Conservation (phyloP, 2,329 filamentous ascomycete species). For the Pestalotiopsis sp. region DNA sequence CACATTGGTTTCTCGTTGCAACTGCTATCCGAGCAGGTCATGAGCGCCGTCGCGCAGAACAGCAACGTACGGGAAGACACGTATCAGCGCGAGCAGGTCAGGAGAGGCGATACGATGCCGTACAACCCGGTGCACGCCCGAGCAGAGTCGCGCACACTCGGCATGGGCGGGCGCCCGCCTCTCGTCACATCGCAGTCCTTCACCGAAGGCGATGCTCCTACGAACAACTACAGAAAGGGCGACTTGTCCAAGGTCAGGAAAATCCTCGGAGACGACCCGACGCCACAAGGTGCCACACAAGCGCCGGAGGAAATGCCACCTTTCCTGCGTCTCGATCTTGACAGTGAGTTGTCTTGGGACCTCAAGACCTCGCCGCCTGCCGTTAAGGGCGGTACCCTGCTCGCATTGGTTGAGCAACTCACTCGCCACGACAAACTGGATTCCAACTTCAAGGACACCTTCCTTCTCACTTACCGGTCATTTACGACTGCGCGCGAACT, state of each 20-base stretch:
- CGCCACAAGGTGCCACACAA: conserved; percentile 45
- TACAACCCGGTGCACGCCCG: conserved; percentile 59
- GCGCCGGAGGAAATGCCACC: conserved; percentile 78
- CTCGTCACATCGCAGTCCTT: conserved; percentile 64
- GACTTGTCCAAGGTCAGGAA: conserved; percentile 67
- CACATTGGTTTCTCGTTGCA: conserved; percentile 89
- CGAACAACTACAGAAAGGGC: conserved; percentile 59
- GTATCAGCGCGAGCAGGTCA: conserved; percentile 52
- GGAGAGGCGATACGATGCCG: conserved; percentile 60
- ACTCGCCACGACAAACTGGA: conserved; percentile 96
- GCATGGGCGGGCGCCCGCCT: conserved; percentile 43
- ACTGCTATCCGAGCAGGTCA: conserved; percentile 81
- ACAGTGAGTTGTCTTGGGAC: conserved; percentile 89
- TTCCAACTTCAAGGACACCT: conserved; percentile 95
- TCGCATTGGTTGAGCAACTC: conserved; percentile 89
- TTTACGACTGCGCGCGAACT: conserved; percentile 90
- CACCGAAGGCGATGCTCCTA: conserved; percentile 58
- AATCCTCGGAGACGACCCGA: conserved; percentile 67
- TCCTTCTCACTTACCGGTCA: conserved; percentile 93
- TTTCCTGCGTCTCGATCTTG: conserved; percentile 84
- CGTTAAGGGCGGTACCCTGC: conserved; percentile 86
- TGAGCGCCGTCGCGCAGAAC: conserved; percentile 51
- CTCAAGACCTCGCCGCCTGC: conserved; percentile 74
- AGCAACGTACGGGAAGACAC: conserved; percentile 17
- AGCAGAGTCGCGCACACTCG: conserved; percentile 53